Evolutionary conservation across 2,329 filamentous ascomycete genomes (phyloP), one percentile per base, ranked within the genome.

Genomic region (Diaporthe helianthi): DNA sequence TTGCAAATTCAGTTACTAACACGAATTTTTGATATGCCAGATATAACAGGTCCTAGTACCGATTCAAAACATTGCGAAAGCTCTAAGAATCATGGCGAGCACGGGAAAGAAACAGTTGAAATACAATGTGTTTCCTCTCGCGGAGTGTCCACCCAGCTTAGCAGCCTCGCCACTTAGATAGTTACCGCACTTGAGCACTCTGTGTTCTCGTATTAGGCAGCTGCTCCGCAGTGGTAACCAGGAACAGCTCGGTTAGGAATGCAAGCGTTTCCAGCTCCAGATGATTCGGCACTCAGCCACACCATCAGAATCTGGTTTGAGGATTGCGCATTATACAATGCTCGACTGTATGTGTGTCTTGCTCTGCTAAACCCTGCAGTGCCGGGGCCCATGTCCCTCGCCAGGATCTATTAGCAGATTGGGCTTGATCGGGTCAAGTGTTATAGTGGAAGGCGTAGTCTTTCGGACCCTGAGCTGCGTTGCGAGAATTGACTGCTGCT

Each of bases 111-210:
- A 63, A 19, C 10, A 17, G 26, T 24, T 8, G 10, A 2, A 17
- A 47, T 10, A 15, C 17, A 1, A 9, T 36, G 22, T 36, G 26
- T 36, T 49, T 33, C 2, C 58, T 4, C n/a, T 4, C n/a, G 12
- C 19, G 46, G 33, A n/a, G 22, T 8, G 38, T 53, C 29, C 19
- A 22, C 47, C 12, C 19, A 17, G 55, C 53, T 41, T 24, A 22
- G 22, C 49, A 70, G 69, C 69, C 69, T 70, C n/a, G 65, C 24
- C 41, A 68, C 69, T 70, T 67, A 55, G 69, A 68, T 70, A 70
- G 69, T 68, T 44, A 6, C 17, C 33, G 10, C 13, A 24, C n/a
- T n/a, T n/a, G n/a, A n/a, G n/a, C n/a, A n/a, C n/a, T 24, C 44
- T 13, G 29, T n/a, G 58, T 41, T 44, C 44, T 63, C 31, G 22